Base-by-base conservation (phyloP, 148 eudicot species). In the Beta vulgaris region DNA sequence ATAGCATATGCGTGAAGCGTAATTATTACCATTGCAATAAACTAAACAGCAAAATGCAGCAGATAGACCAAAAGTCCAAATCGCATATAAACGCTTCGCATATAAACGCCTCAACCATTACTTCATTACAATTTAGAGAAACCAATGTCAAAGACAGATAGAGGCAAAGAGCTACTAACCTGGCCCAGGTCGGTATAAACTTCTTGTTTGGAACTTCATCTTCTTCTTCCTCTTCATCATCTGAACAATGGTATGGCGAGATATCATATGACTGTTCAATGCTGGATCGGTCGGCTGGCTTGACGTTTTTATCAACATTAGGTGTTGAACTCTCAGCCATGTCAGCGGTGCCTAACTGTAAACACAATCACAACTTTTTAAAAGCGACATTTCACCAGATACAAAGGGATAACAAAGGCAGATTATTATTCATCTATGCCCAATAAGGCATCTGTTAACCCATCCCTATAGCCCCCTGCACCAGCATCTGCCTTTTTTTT, bases 191-290 rank as follows among this genome's bases (percentile, higher is more conserved):
- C n/a, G 99, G 99, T 37, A 88, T 73, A 80, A 85, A 87, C 79
- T 92, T 96, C 67, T 77, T 85, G 76, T 79, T 85, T 35, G 80
- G 88, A 18, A 78, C 39, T 35, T 92, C 96, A 40, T 89, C 97
- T 11, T 86, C 90, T 37, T 90, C 93, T 5, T 94, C 96, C 59
- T 86, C 93, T 79, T 95, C 99, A 72, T 88, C 90, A 78, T 92
- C 98, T 2, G 98, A 89, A 84, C 91, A 86, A 64, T 88, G 93
- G 76, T 96, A 96, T 26, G 99, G 99, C 70, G 99, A 96, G 82
- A 96, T 91, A 31, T 91, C 97, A 76, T 95, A 95, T 39, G 98
- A 89, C 63, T 88, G 85, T 80, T 85, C 92, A 68, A 25, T 74
- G 72, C 49, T 82, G 14, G 78, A 87, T 78, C 75, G 66, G 55